phyloP scores from a whole-genome alignment of 1,284 basidiomycete genomes.

The Singerocomus rubriflavus region DNA sequence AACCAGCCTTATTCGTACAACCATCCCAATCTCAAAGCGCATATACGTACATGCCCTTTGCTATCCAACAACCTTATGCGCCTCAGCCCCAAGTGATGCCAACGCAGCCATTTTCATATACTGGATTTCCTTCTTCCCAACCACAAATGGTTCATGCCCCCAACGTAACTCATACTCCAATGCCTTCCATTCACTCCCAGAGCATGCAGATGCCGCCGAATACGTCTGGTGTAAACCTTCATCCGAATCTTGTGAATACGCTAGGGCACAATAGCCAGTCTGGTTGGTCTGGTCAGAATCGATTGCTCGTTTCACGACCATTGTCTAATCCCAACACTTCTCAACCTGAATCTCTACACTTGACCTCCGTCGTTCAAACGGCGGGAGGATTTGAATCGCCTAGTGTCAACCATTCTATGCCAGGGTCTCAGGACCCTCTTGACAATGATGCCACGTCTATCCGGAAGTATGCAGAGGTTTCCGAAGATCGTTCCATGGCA shows the following conservation, averaged over 20 bases:
- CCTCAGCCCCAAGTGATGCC: constrained; percentile 20
- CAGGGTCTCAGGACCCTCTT: constrained; percentile 6
- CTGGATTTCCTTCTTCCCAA: constrained; percentile 18
- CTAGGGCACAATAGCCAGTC: too few species aligned
- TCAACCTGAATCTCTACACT: constrained; percentile 4
- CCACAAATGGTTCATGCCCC: constrained; percentile 14
- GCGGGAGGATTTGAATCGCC: constrained; percentile 1
- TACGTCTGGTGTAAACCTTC: constrained; percentile 15
- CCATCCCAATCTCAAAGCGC: constrained; percentile 22
- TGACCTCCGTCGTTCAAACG: constrained; percentile 2
- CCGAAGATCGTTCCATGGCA: constrained; percentile 10
- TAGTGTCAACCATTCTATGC: neutral
- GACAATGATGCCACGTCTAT: constrained; percentile 6
- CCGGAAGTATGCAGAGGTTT: constrained; percentile 9
- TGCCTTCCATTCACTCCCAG: constrained; percentile 16
- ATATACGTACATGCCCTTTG: constrained; percentile 11
- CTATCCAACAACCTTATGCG: constrained; percentile 17
- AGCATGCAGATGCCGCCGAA: constrained; percentile 14
- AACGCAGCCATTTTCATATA: constrained; percentile 19
- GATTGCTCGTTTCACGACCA: constrained; percentile 18
- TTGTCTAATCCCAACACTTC: constrained; percentile 3
- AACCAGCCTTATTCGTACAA: constrained; percentile 12
- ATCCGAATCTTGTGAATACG: constrained; percentile 26
- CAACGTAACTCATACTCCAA: constrained; percentile 10
- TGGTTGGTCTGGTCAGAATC: constrained; percentile 20